Evolutionary conservation across 257 asterid species (phyloP).

Genomic region (Jacaranda copaia): DNA sequence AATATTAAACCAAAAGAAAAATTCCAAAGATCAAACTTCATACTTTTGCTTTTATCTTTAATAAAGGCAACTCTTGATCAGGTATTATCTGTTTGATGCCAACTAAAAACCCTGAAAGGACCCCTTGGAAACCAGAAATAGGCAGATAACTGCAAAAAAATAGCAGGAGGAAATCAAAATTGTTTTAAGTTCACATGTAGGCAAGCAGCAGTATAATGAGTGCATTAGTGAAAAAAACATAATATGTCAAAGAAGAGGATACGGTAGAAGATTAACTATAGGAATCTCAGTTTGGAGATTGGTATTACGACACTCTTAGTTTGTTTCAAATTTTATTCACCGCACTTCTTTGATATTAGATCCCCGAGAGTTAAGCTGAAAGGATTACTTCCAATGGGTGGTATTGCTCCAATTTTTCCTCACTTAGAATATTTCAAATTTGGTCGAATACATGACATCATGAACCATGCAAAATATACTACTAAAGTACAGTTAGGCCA

Average conservation of each 20-base stretch:
- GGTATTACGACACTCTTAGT: no score
- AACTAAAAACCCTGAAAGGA: constrained; percentile 83
- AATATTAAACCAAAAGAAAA: not conserved
- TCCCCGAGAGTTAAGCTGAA: no score
- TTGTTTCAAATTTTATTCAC: no score
- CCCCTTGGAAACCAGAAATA: constrained; percentile 94
- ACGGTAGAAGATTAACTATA: constrained; percentile 7
- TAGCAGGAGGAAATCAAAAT: constrained; percentile 28
- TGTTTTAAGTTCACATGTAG: constrained; percentile 12
- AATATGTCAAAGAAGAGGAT: constrained; percentile 1
- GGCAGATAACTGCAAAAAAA: constrained; percentile 72
- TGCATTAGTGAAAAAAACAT: not conserved
- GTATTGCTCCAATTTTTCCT: no score
- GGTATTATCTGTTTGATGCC: constrained; percentile 93
- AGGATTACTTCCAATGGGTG: no score
- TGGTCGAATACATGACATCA: not conserved
- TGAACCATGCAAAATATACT: not conserved
- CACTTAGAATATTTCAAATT: not conserved
- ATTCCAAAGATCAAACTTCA: constrained; percentile 35
- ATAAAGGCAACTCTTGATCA: constrained; percentile 77
- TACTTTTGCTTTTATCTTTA: constrained; percentile 86
- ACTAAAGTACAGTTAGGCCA: not conserved
- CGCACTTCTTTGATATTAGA: no score
- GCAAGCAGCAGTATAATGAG: not conserved
- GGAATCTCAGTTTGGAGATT: not conserved